These are phyloP conservation scores for Lactarius vividus DNA, from an alignment of 768 basidiomycete species.

Conservation along the genomic window DNA sequence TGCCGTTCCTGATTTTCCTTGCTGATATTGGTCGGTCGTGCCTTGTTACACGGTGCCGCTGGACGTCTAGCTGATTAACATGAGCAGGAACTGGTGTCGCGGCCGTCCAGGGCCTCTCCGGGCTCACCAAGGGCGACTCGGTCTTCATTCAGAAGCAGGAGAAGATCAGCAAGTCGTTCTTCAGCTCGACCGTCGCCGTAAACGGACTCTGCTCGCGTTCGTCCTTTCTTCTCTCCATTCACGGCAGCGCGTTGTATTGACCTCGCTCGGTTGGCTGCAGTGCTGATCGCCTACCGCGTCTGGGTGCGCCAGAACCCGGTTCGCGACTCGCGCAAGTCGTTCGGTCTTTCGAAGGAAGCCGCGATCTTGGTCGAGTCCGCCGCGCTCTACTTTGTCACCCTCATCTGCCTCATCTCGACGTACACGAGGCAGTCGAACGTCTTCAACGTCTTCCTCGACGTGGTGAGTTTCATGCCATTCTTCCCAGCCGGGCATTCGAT, in stretches of 20 bases:
- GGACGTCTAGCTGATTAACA: background rate
- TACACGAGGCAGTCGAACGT: slow-evolving; percentile 14
- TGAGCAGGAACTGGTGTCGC: slow-evolving; percentile 28
- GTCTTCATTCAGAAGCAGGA: slow-evolving; percentile 30
- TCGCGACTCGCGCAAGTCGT: slow-evolving; percentile 21
- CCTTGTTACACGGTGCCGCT: background rate
- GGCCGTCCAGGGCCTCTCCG: slow-evolving; percentile 28
- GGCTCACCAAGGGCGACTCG: slow-evolving; percentile 27
- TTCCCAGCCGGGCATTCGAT: background rate
- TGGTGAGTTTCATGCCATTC: slow-evolving; percentile 3
- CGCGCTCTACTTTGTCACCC: slow-evolving; percentile 19
- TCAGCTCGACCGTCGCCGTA: slow-evolving; percentile 30
- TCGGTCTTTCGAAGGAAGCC: slow-evolving; percentile 15
- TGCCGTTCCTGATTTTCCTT: slow-evolving; percentile 32
- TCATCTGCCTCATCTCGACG: slow-evolving; percentile 21
- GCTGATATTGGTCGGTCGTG: slow-evolving; percentile 32
- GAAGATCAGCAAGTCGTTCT: slow-evolving; percentile 31
- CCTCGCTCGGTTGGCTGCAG: slow-evolving; percentile 9
- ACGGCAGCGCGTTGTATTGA: background rate
- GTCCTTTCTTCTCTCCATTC: slow-evolving; percentile 9
- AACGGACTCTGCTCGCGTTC: slow-evolving; percentile 33
- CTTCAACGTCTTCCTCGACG: slow-evolving; percentile 27
- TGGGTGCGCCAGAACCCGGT: slow-evolving; percentile 30
- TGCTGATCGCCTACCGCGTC: slow-evolving; percentile 31
- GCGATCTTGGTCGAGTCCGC: slow-evolving; percentile 25